Percentiles rank a stretch among this genome's conserved stretches.
These are phyloP conservation scores for Chlorella vulgaris DNA, from an alignment of 139 green algal species.

Conservation along the genomic window DNA sequence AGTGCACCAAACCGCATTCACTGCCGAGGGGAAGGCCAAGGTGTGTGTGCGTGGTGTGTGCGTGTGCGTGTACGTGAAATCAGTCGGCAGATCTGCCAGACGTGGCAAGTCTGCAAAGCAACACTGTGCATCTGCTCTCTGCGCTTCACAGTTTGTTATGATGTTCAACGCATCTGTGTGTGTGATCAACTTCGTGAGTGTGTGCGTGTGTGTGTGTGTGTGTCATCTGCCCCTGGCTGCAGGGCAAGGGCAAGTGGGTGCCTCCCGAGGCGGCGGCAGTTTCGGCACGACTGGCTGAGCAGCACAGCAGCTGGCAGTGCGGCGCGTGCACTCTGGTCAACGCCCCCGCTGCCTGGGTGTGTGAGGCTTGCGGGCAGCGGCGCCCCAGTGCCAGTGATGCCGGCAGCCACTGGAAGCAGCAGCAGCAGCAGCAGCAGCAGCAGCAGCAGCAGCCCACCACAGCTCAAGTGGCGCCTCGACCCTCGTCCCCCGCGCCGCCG, in stretches of 20 bases:
- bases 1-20: constrained; percentile 57
- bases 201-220: no score
- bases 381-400: constrained; percentile 6
- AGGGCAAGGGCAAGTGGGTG: constrained; percentile 59
- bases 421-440: constrained; percentile 15
- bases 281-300: constrained; percentile 49
- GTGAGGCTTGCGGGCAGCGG: constrained; percentile 56
- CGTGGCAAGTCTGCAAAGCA: background rate
- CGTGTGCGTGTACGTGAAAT: no score
- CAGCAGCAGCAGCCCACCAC: background rate
- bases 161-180: no score
- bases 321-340: constrained; percentile 64
- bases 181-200: no score
- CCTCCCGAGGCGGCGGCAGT: constrained; percentile 71
- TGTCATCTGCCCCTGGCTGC: no score
- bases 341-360: constrained; percentile 40
- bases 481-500: background rate
- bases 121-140: no score
- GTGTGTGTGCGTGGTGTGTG: no score
- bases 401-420: constrained; percentile 20
- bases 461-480: background rate
- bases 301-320: constrained; percentile 57
- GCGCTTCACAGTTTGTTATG: no score
- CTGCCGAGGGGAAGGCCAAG: background rate
- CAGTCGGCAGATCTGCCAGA: no score